Evolutionary conservation across 371 early-diverging fungal genomes (phyloP).

Genomic region (Syncephalis fuscata): DNA sequence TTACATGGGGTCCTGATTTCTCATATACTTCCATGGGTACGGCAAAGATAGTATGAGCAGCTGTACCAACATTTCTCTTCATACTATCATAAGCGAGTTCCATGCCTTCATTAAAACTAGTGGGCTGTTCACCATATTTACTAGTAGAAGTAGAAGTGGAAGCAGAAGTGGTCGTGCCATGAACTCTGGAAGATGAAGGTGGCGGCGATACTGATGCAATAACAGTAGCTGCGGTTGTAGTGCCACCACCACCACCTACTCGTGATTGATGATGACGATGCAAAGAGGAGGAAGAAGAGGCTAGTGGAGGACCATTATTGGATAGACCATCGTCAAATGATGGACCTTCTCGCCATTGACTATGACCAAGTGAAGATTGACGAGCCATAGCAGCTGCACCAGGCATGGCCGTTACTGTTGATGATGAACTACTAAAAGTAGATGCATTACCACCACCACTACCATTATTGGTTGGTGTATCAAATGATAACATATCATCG

Average conservation of each 20-base stretch:
- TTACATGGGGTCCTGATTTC: constrained; percentile 25
- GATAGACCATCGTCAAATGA: too few species aligned
- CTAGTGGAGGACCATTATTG: background rate
- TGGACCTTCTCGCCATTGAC: constrained; percentile 1
- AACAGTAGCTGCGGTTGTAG: too few species aligned
- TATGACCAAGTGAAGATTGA: background rate
- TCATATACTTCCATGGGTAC: constrained; percentile 77
- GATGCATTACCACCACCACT: constrained; percentile 2
- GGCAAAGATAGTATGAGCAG: constrained; percentile 75
- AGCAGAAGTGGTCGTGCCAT: too few species aligned
- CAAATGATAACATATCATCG: constrained; percentile 38
- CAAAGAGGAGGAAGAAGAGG: background rate
- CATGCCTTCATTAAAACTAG: constrained; percentile 64
- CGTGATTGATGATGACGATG: too few species aligned
- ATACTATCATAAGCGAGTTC: constrained; percentile 63
- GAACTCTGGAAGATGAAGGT: too few species aligned
- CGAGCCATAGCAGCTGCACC: background rate
- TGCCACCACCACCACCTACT: too few species aligned
- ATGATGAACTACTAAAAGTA: background rate
- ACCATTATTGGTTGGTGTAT: background rate
- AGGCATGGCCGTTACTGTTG: background rate
- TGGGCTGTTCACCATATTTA: constrained; percentile 72
- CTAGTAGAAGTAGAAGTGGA: constrained; percentile 15
- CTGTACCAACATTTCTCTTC: constrained; percentile 53
- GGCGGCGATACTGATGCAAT: too few species aligned